These are phyloP conservation scores for Heterobasidion irregulare DNA, from an alignment of 1,284 basidiomycete genomes.

Conservation along the genomic window DNA sequence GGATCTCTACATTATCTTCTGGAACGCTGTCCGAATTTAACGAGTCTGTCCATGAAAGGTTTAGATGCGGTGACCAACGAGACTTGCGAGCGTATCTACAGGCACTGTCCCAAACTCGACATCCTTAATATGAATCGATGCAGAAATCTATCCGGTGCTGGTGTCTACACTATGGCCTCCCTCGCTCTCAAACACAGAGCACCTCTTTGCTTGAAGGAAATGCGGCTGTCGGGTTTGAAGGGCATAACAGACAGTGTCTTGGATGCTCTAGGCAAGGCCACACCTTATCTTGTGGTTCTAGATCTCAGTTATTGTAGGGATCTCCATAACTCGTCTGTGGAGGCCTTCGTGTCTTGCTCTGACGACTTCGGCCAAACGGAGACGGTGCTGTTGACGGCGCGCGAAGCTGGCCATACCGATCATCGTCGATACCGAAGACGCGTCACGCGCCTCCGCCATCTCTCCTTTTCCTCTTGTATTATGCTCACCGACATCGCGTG, in stretches of 20 bases:
- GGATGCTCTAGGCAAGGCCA: constrained; percentile 47
- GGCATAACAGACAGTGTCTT: constrained; percentile 54
- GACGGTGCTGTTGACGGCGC: constrained; percentile 45
- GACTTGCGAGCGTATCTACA: constrained; percentile 61
- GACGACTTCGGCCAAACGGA: constrained; percentile 27
- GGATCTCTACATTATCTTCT: constrained; percentile 66
- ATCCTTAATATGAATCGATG: constrained; percentile 74
- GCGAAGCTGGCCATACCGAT: constrained; percentile 56
- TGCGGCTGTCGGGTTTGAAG: constrained; percentile 61
- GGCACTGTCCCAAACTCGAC: constrained; percentile 44
- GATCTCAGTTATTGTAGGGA: constrained; percentile 70
- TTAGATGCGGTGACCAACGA: constrained; percentile 60
- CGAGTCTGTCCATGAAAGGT: constrained; percentile 58
- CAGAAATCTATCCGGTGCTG: constrained; percentile 55
- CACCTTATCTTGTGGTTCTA: constrained; percentile 73
- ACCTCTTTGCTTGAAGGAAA: constrained; percentile 40
- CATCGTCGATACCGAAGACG: constrained; percentile 46
- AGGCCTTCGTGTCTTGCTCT: constrained; percentile 57
- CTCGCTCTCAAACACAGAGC: constrained; percentile 35
- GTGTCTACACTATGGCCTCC: constrained; percentile 38
- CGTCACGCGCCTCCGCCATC: constrained; percentile 67
- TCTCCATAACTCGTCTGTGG: constrained; percentile 68
- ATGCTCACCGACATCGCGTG: constrained; percentile 71
- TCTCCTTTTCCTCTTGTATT: constrained; percentile 70
- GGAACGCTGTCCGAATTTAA: constrained; percentile 55